Evolutionary conservation across 495 filamentous ascomycete genomes (phyloP).

Genomic region (Daldinia decipiens): DNA sequence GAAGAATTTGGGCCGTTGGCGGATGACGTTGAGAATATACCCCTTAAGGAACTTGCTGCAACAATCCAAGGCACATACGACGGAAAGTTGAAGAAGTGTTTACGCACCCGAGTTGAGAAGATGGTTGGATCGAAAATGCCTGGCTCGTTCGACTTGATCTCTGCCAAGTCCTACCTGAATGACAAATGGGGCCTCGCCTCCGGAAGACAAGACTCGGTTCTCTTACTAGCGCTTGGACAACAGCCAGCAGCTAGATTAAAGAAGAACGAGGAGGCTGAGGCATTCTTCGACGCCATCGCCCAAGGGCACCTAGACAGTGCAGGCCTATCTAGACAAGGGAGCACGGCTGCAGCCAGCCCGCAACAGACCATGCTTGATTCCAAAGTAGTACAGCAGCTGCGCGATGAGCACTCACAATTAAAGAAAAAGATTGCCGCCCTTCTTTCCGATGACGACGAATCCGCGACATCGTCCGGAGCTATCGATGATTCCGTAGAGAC

Average conservation of each 20-base stretch:
- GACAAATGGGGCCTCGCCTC: slow-evolving; percentile 83
- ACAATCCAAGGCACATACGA: slow-evolving; percentile 89
- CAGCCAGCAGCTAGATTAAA: slow-evolving; percentile 83
- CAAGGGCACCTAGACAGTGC: slow-evolving; percentile 79
- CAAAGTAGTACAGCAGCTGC: slow-evolving; percentile 70
- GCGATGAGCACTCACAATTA: slow-evolving; percentile 64
- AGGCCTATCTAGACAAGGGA: slow-evolving; percentile 73
- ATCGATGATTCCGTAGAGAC: slow-evolving; percentile 60
- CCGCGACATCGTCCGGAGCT: slow-evolving; percentile 73
- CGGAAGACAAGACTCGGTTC: slow-evolving; percentile 83
- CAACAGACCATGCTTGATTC: slow-evolving; percentile 86
- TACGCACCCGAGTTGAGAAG: slow-evolving; percentile 80
- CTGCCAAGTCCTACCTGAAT: slow-evolving; percentile 81
- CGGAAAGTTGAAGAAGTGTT: slow-evolving; percentile 88
- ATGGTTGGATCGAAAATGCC: slow-evolving; percentile 93
- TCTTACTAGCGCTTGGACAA: slow-evolving; percentile 80
- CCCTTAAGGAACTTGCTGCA: slow-evolving; percentile 84
- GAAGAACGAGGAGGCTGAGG: slow-evolving; percentile 81
- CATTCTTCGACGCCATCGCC: slow-evolving; percentile 76
- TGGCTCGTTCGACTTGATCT: slow-evolving; percentile 88
- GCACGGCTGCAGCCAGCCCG: slow-evolving; percentile 68
- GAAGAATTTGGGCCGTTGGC: slow-evolving; percentile 92
- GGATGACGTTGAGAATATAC: slow-evolving; percentile 91
- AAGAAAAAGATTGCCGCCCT: slow-evolving; percentile 88
- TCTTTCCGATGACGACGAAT: slow-evolving; percentile 83